Evolutionary conservation across 116 monocot species (phyloP), one percentile per base, ranked within the genome.

Genomic region (Cymodocea nodosa): DNA sequence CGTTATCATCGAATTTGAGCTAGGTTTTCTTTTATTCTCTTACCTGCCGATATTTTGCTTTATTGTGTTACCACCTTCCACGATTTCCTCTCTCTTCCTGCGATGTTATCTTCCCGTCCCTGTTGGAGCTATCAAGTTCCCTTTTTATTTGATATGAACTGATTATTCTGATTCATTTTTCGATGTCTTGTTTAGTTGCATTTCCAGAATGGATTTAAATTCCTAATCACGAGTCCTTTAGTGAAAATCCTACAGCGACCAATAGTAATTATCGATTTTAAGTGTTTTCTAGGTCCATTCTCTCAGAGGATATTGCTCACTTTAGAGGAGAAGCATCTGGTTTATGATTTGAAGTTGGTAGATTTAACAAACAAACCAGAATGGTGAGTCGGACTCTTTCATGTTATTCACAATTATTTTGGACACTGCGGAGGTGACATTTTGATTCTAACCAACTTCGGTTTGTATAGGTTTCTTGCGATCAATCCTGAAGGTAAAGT

Each of bases 401-500:
- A 18, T 18, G n/a, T 35, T 30, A 5, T 5, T 54, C 19, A 19
- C 16, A 0, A 55, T 20, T 51, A 20, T 12, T 30, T 20, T 63
- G 12, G 19, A 20, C 37, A 18, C 19, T 40, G 6, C 19, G 8
- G 9, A 16, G 16, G 16, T 16, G 17, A 34, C 16, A 17, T 62
- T 17, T 35, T 23, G 48, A 64, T 14, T 51, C 4, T 64, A 64
- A 64, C 50, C 4, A 50, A 24, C 23, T 50, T 2, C 23, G 20
- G 4, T 35, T 64, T 64, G 14, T 48, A 36, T 65, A 94, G 94
- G 94, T 95, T 90, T 70, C 66, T 87, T 70, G 54, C 76, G 63
- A 52, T 90, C 48, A 90, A 70, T 73, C 83, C 95, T 15, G 87
- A 95, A 64, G 95, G 95, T 19, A 90, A 87, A 72, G 95, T 90